These are phyloP conservation scores for Neofusicoccum kwambonambiense DNA, from an alignment of 2,329 filamentous ascomycete species.

Conservation along the genomic window DNA sequence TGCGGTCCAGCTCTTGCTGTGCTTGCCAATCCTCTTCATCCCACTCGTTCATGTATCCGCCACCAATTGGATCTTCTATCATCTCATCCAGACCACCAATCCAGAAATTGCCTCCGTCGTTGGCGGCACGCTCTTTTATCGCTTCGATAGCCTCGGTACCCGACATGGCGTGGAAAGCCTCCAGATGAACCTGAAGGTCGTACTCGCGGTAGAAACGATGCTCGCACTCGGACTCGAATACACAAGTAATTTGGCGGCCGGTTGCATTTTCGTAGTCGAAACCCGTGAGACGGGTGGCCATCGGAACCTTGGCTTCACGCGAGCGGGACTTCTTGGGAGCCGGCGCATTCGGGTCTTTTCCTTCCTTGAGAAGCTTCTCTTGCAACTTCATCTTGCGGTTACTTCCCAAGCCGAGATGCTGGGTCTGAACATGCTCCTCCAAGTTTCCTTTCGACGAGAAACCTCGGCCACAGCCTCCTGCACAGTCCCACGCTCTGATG, in stretches of 20 bases:
- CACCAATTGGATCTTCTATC: neutral
- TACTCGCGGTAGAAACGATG: slow-evolving; percentile 54
- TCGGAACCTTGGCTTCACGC: slow-evolving; percentile 24
- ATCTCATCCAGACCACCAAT: slow-evolving; percentile 35
- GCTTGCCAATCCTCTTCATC: slow-evolving; percentile 10
- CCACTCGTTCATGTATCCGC: neutral
- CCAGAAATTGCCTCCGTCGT: slow-evolving; percentile 47
- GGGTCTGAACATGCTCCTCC: slow-evolving; percentile 79
- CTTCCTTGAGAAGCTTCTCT: slow-evolving; percentile 39
- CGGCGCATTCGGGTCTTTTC: neutral
- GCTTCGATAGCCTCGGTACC: slow-evolving; percentile 38
- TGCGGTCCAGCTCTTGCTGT: slow-evolving; percentile 14
- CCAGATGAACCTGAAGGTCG: slow-evolving; percentile 58
- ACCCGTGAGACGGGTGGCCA: slow-evolving; percentile 54
- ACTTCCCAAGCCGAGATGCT: slow-evolving; percentile 66
- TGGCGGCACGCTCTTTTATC: slow-evolving; percentile 40
- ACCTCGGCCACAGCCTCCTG: slow-evolving; percentile 69
- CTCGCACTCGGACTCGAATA: slow-evolving; percentile 32
- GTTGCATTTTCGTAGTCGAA: slow-evolving; percentile 51
- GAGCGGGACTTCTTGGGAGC: neutral
- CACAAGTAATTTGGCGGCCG: slow-evolving; percentile 53
- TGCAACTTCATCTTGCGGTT: slow-evolving; percentile 36
- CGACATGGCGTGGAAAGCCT: slow-evolving; percentile 39
- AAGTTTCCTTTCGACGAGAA: slow-evolving; percentile 77
- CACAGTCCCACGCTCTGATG: slow-evolving; percentile 62